These are phyloP conservation scores for Debaryomycetaceae sp. DNA, from an alignment of 1,139 yeast species.

Conservation along the genomic window DNA sequence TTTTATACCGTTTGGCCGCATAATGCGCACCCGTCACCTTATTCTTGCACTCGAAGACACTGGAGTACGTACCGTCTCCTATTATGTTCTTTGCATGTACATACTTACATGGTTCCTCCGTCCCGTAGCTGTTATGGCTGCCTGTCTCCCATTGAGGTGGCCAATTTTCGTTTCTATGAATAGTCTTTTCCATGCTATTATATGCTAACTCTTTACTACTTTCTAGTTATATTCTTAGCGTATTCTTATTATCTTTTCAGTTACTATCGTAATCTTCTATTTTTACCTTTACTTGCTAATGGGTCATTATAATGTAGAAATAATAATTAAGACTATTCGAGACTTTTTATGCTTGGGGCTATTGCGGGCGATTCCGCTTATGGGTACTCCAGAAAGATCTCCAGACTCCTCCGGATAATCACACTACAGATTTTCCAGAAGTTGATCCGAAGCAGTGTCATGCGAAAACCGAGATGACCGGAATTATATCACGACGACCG, in stretches of 20 bases:
- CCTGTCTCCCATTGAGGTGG: conserved; percentile 16
- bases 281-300: too few species aligned
- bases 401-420: neutral
- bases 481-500: conserved; percentile 2
- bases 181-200: neutral
- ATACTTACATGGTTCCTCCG: conserved; percentile 29
- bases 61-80: conserved; percentile 40
- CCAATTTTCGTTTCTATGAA: conserved; percentile 10
- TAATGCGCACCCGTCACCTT: conserved; percentile 29
- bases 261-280: too few species aligned
- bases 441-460: too few species aligned
- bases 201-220: too few species aligned
- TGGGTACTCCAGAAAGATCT: neutral
- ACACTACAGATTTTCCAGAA: conserved; percentile 1
- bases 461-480: too few species aligned
- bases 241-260: too few species aligned
- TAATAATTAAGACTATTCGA: too few species aligned
- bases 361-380: neutral
- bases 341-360: neutral
- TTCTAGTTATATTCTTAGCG: too few species aligned
- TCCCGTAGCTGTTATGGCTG: conserved; percentile 5
- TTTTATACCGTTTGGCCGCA: conserved; percentile 38
- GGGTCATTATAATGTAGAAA: too few species aligned
- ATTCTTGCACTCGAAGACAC: conserved; percentile 38
- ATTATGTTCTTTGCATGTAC: conserved; percentile 26